These are phyloP conservation scores for Fraxinus ornus DNA, from an alignment of 305 asterid species.

Conservation along the genomic window DNA sequence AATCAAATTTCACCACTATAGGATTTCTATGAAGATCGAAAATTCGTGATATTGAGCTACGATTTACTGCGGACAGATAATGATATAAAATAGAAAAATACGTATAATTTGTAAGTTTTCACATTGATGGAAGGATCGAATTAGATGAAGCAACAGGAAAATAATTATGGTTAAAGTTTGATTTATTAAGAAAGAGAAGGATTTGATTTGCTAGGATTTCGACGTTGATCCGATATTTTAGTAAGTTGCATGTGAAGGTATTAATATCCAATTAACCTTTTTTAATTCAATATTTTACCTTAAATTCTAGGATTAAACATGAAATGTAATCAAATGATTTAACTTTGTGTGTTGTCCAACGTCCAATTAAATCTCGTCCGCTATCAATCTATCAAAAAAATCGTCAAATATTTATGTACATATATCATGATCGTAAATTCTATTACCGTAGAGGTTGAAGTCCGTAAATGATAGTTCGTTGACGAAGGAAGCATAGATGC, in stretches of 20 bases:
- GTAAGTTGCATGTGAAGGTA: not conserved
- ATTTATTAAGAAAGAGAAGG: not conserved
- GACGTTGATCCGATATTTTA: not conserved
- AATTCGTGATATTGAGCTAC: not conserved
- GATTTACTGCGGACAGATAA: not conserved
- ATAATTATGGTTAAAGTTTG: not conserved
- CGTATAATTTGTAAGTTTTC: not conserved
- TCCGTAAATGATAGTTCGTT: not conserved
- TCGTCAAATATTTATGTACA: too few species aligned
- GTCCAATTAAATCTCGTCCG: not conserved
- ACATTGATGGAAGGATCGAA: not conserved
- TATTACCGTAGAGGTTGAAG: not conserved
- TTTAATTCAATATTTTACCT: not conserved
- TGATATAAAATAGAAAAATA: not conserved
- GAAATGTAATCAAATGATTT: too few species aligned
- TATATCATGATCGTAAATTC: not conserved
- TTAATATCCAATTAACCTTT: not conserved
- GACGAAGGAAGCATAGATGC: not conserved
- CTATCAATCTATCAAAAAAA: not conserved
- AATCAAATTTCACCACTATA: not conserved
- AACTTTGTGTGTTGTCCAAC: not conserved
- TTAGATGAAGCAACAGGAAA: not conserved
- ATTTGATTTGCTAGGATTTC: not conserved
- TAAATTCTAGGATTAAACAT: too few species aligned
- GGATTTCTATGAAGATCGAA: not conserved